Evolutionary conservation across 129 eudicot species (phyloP).

Genomic region (Ambrosia trifida): DNA sequence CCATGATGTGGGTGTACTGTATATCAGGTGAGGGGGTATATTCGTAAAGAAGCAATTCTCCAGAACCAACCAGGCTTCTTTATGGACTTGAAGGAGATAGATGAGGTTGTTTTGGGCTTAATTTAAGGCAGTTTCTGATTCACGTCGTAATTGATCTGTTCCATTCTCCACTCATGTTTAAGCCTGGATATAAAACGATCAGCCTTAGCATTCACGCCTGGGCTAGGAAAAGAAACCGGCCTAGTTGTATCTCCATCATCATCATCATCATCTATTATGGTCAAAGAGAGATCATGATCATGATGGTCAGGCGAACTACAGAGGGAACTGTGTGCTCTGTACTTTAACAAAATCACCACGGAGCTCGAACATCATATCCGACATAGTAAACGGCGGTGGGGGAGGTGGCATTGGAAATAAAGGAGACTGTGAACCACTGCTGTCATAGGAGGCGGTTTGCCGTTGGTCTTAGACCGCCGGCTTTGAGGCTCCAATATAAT

Average conservation of each 20-base stretch:
- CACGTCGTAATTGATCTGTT: conserved; percentile 11
- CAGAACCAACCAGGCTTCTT: too few species aligned
- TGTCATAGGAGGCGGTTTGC: conserved; percentile 35
- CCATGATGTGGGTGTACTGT: too few species aligned
- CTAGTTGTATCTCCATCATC: too few species aligned
- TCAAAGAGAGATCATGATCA: conserved; percentile 42
- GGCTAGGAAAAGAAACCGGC: conserved; percentile 34
- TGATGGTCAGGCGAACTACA: conserved; percentile 75
- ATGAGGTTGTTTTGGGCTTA: not conserved
- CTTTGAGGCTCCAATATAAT: conserved; percentile 7
- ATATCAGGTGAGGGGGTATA: too few species aligned
- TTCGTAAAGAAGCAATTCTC: too few species aligned
- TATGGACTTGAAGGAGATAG: too few species aligned
- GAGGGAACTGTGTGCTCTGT: conserved; percentile 56
- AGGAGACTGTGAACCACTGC: conserved; percentile 62
- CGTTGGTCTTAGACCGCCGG: conserved; percentile 4
- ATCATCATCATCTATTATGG: conserved; percentile 18
- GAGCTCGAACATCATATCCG: conserved; percentile 48
- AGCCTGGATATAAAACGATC: conserved; percentile 45
- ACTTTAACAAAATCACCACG: conserved; percentile 63
- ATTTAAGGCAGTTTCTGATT: conserved; percentile 12
- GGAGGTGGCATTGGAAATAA: conserved; percentile 56
- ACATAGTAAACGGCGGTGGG: conserved; percentile 69
- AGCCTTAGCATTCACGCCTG: conserved; percentile 41
- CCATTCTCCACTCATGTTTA: conserved; percentile 45